Evolutionary conservation across 192 early-diverging fungal species (phyloP), one percentile per base, ranked within the genome.

Genomic region (Jimgerdemannia flammicorona): DNA sequence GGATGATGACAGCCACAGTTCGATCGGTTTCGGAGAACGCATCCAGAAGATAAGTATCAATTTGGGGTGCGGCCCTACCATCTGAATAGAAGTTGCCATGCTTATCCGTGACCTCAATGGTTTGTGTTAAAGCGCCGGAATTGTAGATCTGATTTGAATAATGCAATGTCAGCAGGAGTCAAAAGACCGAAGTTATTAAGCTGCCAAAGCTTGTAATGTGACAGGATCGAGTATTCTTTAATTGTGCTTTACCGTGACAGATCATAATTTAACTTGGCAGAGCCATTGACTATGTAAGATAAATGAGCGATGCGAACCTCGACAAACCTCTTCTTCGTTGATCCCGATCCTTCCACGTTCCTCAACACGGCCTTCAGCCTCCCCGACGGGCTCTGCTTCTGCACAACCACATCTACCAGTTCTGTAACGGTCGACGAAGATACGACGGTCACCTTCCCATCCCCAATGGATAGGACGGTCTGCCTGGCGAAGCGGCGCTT

Each of bases 51-150:
- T n/a, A 75, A 44, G 72, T 20, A 17, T 65, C 3, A 75, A 75
- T 75, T 63, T 59, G 43, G 43, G 6, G 7, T 63, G 8, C 4
- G 74, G 75, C 83, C n/a, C 84, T 87, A 65, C 86, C 77, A 75
- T 94, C 92, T 10, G 79, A 75, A 71, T 93, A 95, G 79, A 93
- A 94, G 49, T 87, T 84, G 39, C 90, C 93, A 66, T 95, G 93
- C 41, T 70, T 65, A 49, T 84, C 78, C 6, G 90, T 87, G n/a
- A 93, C 90, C 44, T 93, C 89, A 64, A 91, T 79, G n/a, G 80
- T 77, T 70, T 83, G 85, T 19, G 77, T 69, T 41, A 94, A 80
- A 8, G 72, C 70, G n/a, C 85, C 87, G 9, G 84, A 76, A 40
- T 78, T 72, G 88, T 87, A 90, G 40, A 91, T 78, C 84, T 85